phyloP scores from a whole-genome alignment of 208 protist species.

The Acanthamoeba lenticulata region DNA sequence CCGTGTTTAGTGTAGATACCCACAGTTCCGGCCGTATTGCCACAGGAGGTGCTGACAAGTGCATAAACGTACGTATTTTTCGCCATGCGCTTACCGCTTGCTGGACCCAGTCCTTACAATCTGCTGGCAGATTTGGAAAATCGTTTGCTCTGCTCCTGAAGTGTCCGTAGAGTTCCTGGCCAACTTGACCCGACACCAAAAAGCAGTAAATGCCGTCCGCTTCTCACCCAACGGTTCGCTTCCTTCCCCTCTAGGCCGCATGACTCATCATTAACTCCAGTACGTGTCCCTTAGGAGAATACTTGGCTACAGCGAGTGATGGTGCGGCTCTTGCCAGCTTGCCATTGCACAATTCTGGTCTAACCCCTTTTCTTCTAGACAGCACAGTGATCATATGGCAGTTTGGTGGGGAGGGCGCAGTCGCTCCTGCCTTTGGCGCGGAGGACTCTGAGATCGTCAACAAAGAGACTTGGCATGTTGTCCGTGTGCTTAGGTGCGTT shows the following conservation, averaged over 20 bases:
- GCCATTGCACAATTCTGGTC: not conserved
- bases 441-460: slow-evolving; percentile 39
- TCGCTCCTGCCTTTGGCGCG: not conserved
- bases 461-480: slow-evolving; percentile 40
- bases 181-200: slow-evolving; percentile 12
- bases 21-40: slow-evolving; percentile 25
- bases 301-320: slow-evolving; percentile 34
- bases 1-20: slow-evolving; percentile 10
- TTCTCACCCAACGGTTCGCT: slow-evolving; percentile 48
- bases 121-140: not conserved
- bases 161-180: slow-evolving; percentile 44
- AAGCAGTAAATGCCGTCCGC: slow-evolving; percentile 36
- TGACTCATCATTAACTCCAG: too few species aligned
- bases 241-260: too few species aligned
- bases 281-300: not conserved
- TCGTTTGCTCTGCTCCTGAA: not conserved
- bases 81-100: too few species aligned
- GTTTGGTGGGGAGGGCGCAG: not conserved
- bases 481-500: slow-evolving; percentile 49
- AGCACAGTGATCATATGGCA: slow-evolving; percentile 49
- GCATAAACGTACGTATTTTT: not conserved
- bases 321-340: not conserved
- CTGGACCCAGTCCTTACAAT: not conserved
- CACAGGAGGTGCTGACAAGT: slow-evolving; percentile 32
- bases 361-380: not conserved